Conservation (phyloP, 2,329 filamentous ascomycete species). For the Fonsecaea pugnacius region DNA sequence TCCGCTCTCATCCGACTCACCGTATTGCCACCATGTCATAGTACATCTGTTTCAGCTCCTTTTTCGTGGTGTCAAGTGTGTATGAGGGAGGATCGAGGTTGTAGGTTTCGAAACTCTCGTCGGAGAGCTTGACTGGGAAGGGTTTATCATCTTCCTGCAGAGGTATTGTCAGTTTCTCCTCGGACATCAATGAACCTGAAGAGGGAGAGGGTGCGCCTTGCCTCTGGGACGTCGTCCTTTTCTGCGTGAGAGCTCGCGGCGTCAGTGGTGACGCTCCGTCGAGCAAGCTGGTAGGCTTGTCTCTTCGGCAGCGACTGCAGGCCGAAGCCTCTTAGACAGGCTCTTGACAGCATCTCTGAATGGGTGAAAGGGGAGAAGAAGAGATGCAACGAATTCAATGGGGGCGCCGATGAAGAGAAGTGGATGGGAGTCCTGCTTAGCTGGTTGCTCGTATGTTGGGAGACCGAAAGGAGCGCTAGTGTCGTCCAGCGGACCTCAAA, state of each 20-base stretch:
- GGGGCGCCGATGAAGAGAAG: slow-evolving; percentile 11
- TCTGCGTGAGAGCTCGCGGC: slow-evolving; percentile 89
- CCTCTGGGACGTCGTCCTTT: slow-evolving; percentile 71
- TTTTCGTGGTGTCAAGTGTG: slow-evolving; percentile 92
- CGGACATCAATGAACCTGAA: slow-evolving; percentile 36
- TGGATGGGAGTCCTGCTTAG: slow-evolving; percentile 17
- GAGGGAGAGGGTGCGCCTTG: slow-evolving; percentile 54
- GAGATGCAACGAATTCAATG: slow-evolving; percentile 10
- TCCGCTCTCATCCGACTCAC: slow-evolving; percentile 58
- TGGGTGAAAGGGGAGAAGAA: slow-evolving; percentile 19
- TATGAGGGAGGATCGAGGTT: slow-evolving; percentile 96
- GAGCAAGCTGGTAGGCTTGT: slow-evolving; percentile 54
- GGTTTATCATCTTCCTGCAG: slow-evolving; percentile 86
- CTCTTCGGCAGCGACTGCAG: slow-evolving; percentile 45
- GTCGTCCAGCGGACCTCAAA: slow-evolving; percentile 15
- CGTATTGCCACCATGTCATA: slow-evolving; percentile 92
- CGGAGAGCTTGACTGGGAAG: slow-evolving; percentile 89
- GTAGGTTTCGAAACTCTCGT: slow-evolving; percentile 99
- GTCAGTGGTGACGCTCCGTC: slow-evolving; percentile 88
- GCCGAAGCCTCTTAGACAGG: slow-evolving; percentile 37
- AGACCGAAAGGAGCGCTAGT: slow-evolving; percentile 29
- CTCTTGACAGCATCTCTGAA: slow-evolving; percentile 36
- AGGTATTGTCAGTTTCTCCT: slow-evolving; percentile 8
- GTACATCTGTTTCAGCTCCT: slow-evolving; percentile 99
- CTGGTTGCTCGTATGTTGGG: slow-evolving; percentile 28